A percentile compares a stretch with the other conserved stretches of the same genome.
Evolutionary conservation across 345 rosid species (phyloP).

Genomic region (Raphanus sativus): DNA sequence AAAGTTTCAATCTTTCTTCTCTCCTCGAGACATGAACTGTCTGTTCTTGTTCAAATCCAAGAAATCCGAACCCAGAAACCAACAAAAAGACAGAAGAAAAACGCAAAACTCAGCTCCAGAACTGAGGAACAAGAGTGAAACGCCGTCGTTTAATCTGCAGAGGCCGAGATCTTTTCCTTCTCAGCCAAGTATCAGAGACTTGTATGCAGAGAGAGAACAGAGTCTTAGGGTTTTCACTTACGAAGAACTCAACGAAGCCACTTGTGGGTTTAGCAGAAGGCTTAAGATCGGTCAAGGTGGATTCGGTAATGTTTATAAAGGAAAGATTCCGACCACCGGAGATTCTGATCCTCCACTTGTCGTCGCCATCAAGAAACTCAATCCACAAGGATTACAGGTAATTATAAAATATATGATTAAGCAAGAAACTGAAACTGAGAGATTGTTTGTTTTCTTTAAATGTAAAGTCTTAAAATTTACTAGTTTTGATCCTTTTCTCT

Average conservation of each 20-base stretch:
- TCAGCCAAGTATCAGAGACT: constrained; percentile 58
- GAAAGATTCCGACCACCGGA: constrained; percentile 48
- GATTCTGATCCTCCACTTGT: constrained; percentile 47
- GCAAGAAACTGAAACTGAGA: no score
- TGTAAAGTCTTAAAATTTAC: background rate
- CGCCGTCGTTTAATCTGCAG: constrained; percentile 29
- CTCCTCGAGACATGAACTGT: constrained; percentile 32
- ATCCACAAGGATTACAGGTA: constrained; percentile 76
- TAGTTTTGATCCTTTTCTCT: background rate
- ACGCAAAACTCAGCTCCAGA: constrained; percentile 34
- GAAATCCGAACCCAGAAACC: constrained; percentile 31
- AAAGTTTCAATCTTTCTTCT: constrained; percentile 6
- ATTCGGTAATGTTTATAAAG: constrained; percentile 74
- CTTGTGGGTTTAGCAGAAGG: constrained; percentile 56
- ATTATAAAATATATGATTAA: no score
- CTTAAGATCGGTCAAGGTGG: constrained; percentile 93
- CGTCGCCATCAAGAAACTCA: constrained; percentile 84
- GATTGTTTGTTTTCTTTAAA: background rate
- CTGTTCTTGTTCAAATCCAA: constrained; percentile 41
- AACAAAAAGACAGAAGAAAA: background rate
- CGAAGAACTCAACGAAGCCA: constrained; percentile 71
- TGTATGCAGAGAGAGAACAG: constrained; percentile 64
- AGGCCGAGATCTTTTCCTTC: constrained; percentile 47
- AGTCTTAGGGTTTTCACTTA: constrained; percentile 64
- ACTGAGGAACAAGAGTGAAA: background rate